Percentiles rank a stretch among this genome's conserved stretches.
phyloP scores from a whole-genome alignment of 2,329 filamentous ascomycete species.

The Pseudogymnoascus sp. region DNA sequence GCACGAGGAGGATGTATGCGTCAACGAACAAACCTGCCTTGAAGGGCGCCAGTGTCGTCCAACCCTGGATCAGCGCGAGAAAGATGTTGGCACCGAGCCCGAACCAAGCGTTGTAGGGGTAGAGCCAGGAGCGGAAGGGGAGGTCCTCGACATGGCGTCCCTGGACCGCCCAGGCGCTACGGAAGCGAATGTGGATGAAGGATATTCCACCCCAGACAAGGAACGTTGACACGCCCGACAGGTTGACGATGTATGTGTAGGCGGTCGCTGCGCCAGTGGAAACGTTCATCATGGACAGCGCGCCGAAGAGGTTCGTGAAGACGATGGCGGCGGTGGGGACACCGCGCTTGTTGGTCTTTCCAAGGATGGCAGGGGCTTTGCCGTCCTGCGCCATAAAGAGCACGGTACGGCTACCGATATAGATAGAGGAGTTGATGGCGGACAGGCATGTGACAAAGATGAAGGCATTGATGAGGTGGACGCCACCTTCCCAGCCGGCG shows the following conservation, averaged over 20 bases:
- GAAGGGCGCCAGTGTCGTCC: conserved; percentile 53
- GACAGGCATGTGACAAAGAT: conserved; percentile 67
- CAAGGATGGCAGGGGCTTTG: conserved; percentile 64
- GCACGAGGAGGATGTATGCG: conserved; percentile 53
- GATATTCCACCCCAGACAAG: conserved; percentile 65
- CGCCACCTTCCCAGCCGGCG: conserved; percentile 65
- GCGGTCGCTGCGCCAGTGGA: conserved; percentile 58
- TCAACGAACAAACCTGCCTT: conserved; percentile 53
- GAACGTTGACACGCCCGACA: conserved; percentile 64
- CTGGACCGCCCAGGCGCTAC: conserved; percentile 53
- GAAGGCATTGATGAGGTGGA: conserved; percentile 71
- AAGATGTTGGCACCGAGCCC: conserved; percentile 52
- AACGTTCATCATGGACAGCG: conserved; percentile 69
- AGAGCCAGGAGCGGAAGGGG: conserved; percentile 48
- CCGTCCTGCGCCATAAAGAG: conserved; percentile 68
- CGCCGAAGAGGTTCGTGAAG: conserved; percentile 63
- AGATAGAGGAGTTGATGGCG: conserved; percentile 69
- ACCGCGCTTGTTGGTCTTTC: conserved; percentile 59
- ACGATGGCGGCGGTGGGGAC: conserved; percentile 54
- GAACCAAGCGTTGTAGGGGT: conserved; percentile 54
- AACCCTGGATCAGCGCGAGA: conserved; percentile 54
- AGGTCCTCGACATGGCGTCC: conserved; percentile 47
- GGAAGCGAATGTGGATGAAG: conserved; percentile 66
- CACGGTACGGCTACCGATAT: conserved; percentile 68
- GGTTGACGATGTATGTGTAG: conserved; percentile 63